These are phyloP conservation scores for Theobroma grandiflorum DNA, from an alignment of 441 rosid species.

Conservation along the genomic window DNA sequence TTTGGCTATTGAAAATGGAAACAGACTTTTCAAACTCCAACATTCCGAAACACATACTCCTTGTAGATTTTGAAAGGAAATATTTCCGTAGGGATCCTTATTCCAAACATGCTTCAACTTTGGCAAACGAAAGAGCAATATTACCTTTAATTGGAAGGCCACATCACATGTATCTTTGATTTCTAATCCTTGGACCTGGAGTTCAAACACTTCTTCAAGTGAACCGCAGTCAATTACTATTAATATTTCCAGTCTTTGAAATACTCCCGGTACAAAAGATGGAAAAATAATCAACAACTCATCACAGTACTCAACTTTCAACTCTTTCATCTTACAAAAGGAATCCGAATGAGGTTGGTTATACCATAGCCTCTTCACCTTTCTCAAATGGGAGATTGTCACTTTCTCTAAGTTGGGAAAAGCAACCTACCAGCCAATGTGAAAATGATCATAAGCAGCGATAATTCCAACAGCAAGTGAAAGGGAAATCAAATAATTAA, in stretches of 20 bases:
- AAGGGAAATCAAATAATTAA: neutral
- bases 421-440: neutral
- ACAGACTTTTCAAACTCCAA: conserved; percentile 10
- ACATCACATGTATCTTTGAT: neutral
- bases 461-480: no score
- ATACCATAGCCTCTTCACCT: neutral
- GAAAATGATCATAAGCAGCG: no score
- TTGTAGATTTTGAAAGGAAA: neutral
- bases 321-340: neutral
- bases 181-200: neutral
- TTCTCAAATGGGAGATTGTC: neutral
- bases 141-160: neutral
- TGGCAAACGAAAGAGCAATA: neutral
- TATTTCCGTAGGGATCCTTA: neutral
- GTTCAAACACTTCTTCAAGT: neutral
- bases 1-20: conserved; percentile 25
- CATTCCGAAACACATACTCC: neutral
- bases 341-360: neutral
- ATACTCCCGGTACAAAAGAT: neutral
- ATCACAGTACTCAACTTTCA: neutral
- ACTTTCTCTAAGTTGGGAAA: conserved; percentile 8
- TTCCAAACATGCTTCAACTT: conserved; percentile 1
- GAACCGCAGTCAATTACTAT: neutral
- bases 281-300: neutral
- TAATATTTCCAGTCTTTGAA: neutral